Percentiles rank a stretch among this genome's conserved stretches.
These are phyloP conservation scores for Paramyrothecium roridum DNA, from an alignment of 2,329 filamentous ascomycete genomes.

Conservation along the genomic window DNA sequence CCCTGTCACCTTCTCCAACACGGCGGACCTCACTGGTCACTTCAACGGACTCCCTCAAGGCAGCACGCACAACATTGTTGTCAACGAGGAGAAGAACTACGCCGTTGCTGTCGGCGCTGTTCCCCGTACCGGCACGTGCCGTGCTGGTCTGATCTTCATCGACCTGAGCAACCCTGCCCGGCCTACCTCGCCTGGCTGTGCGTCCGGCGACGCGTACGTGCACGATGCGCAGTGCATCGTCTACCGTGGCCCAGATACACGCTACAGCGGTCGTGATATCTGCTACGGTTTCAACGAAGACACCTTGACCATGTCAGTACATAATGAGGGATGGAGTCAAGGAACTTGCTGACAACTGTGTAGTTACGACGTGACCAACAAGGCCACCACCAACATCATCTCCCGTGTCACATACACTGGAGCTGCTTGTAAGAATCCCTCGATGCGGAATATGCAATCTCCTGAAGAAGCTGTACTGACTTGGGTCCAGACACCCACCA, in stretches of 20 bases:
- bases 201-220: slow-evolving; percentile 45
- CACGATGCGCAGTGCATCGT: slow-evolving; percentile 53
- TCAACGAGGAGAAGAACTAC: slow-evolving; percentile 29
- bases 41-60: slow-evolving; percentile 27
- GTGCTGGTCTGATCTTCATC: slow-evolving; percentile 35
- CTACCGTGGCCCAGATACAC: slow-evolving; percentile 45
- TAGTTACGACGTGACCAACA: slow-evolving; percentile 41
- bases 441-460: no score
- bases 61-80: slow-evolving; percentile 34
- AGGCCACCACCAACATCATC: slow-evolving; percentile 41
- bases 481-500: slow-evolving; percentile 46
- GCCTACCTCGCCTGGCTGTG: slow-evolving; percentile 44
- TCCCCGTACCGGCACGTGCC: slow-evolving; percentile 40
- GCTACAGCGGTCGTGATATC: slow-evolving; percentile 40
- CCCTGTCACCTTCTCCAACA: slow-evolving; percentile 22
- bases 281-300: slow-evolving; percentile 29
- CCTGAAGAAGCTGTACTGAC: neutral
- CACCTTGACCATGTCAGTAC: slow-evolving; percentile 37
- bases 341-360: no score
- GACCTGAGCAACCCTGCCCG: slow-evolving; percentile 43
- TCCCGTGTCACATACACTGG: slow-evolving; percentile 54
- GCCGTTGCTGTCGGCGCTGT: slow-evolving; percentile 43
- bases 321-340: no score
- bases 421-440: slow-evolving; percentile 30
- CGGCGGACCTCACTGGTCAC: slow-evolving; percentile 26